phyloP scores from a whole-genome alignment of 2,329 filamentous ascomycete species.

The Paraphoma sp. region DNA sequence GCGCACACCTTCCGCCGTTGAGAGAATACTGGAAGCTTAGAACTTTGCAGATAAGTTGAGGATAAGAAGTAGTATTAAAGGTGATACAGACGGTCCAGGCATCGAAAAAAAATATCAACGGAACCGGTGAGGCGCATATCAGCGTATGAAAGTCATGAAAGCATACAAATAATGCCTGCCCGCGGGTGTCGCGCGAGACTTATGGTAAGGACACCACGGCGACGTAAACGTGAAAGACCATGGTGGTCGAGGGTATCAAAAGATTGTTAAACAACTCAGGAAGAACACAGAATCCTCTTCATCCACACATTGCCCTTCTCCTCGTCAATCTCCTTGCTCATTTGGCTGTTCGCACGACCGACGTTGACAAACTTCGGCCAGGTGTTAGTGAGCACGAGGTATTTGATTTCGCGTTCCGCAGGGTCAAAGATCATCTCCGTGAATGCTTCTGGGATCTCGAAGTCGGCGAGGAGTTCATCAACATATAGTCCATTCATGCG shows the following conservation, averaged over 20 bases:
- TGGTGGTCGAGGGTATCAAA: background rate
- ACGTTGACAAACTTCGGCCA: slow-evolving; percentile 46
- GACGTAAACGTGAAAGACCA: background rate
- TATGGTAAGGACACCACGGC: background rate
- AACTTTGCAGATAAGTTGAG: too few relatives aligned
- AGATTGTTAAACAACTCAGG: background rate
- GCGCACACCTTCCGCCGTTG: too few relatives aligned
- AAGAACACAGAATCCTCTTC: slow-evolving; percentile 13
- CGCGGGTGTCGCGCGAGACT: background rate
- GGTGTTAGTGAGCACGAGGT: slow-evolving; percentile 44
- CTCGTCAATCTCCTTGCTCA: slow-evolving; percentile 18
- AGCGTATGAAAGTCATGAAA: background rate
- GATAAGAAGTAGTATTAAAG: too few relatives aligned
- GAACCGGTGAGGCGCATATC: background rate
- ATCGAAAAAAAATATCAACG: background rate
- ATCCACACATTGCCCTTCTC: slow-evolving; percentile 17
- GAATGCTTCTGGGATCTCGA: slow-evolving; percentile 34
- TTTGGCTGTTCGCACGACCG: slow-evolving; percentile 25
- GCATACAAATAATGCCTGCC: background rate
- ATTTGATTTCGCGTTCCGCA: slow-evolving; percentile 44
- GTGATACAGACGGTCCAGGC: background rate
- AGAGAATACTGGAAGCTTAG: too few relatives aligned
- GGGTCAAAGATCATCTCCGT: slow-evolving; percentile 36
- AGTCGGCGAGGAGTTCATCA: slow-evolving; percentile 21
- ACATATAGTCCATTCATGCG: slow-evolving; percentile 23